phyloP scores from a whole-genome alignment of 192 early-diverging fungal genomes.

The Spizellomyces sp. region DNA sequence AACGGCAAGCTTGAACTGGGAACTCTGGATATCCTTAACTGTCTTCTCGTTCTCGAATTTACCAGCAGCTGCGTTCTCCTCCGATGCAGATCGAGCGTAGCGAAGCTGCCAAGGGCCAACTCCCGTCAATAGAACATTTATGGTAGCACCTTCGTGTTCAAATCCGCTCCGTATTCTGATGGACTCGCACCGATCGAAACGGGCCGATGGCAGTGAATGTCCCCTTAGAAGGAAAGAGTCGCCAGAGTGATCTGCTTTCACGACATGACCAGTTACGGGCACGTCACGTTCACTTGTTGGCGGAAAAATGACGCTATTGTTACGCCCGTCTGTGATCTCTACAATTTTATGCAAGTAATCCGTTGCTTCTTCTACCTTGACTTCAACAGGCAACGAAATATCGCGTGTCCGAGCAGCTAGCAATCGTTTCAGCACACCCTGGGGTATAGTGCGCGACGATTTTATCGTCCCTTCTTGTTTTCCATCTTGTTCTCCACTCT shows the following conservation, averaged over 20 bases:
- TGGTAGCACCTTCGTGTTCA: background rate
- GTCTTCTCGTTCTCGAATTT: background rate
- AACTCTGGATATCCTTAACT: conserved; percentile 6
- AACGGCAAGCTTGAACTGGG: conserved; percentile 4
- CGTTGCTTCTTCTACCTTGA: conserved; percentile 35
- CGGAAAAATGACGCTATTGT: conserved; percentile 44
- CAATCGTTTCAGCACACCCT: conserved; percentile 14
- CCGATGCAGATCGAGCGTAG: conserved; percentile 16
- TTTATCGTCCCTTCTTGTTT: background rate
- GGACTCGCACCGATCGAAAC: conserved; percentile 34
- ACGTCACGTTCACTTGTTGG: background rate
- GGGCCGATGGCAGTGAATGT: conserved; percentile 30
- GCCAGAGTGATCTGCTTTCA: background rate
- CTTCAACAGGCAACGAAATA: conserved; percentile 9
- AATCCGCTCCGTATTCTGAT: conserved; percentile 29
- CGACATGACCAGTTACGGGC: background rate
- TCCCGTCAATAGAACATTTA: conserved; percentile 52
- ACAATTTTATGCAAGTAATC: conserved; percentile 34
- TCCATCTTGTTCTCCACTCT: background rate
- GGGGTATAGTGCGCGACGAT: conserved; percentile 5
- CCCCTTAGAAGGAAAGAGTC: conserved; percentile 37
- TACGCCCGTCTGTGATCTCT: conserved; percentile 40
- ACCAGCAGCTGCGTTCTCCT: conserved; percentile 20
- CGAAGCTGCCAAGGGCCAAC: conserved; percentile 52
- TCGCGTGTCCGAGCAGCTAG: conserved; percentile 8